Conservation (phyloP, 1,284 basidiomycete genomes). For the Naganishia cerealis region DNA sequence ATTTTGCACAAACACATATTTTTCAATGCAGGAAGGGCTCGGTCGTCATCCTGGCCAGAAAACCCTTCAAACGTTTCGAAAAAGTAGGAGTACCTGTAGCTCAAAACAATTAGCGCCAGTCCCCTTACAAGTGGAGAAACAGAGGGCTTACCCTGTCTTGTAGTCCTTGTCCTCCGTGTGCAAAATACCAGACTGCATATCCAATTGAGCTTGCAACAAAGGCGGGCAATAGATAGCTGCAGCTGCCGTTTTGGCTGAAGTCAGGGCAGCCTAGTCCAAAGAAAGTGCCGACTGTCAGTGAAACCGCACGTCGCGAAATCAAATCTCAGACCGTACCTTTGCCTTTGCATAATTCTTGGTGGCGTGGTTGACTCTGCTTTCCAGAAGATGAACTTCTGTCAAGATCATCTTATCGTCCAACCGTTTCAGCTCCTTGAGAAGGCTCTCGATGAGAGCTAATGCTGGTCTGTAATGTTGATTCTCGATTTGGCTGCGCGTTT, state of each 20-base stretch:
- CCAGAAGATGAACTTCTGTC: conserved; percentile 92
- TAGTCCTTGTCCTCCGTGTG: conserved; percentile 98
- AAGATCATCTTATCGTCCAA: conserved; percentile 98
- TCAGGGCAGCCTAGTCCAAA: conserved; percentile 72
- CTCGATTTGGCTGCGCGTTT: conserved; percentile 67
- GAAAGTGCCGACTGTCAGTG: neutral
- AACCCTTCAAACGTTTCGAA: conserved; percentile 95
- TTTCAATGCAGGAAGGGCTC: conserved; percentile 80
- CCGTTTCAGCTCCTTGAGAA: conserved; percentile 85
- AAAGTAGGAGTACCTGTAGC: conserved; percentile 82
- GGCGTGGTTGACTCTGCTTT: conserved; percentile 85
- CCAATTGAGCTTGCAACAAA: conserved; percentile 82
- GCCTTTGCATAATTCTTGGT: conserved; percentile 89
- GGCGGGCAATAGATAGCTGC: conserved; percentile 98
- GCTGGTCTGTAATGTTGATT: conserved; percentile 75
- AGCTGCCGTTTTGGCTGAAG: conserved; percentile 87
- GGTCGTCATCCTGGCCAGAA: conserved; percentile 59
- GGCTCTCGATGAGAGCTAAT: conserved; percentile 74
- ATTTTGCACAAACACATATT: conserved; percentile 98
- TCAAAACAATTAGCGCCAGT: neutral
- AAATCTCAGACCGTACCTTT: conserved; percentile 63
- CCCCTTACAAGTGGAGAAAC: neutral
- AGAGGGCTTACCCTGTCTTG: conserved; percentile 67
- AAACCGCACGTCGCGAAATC: neutral
- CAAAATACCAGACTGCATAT: conserved; percentile 86